Percentiles rank a stretch among this genome's conserved stretches.
Evolutionary conservation across 306 rosid species (phyloP).

Genomic region (Boehmeria nivea): DNA sequence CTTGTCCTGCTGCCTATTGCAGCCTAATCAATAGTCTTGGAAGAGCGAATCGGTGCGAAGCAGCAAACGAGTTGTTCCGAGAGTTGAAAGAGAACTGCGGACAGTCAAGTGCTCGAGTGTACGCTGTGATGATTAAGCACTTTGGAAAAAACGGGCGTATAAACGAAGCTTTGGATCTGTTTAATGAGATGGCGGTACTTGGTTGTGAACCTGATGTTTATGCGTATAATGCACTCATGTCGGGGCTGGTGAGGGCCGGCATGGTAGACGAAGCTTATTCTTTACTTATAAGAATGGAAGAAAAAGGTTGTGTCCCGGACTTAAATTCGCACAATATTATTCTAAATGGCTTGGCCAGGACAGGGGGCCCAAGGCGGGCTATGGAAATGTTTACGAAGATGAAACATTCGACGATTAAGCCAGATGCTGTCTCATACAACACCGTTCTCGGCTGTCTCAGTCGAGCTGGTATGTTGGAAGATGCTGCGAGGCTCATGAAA

Average conservation of each 20-base stretch:
- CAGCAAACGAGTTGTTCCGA: constrained; percentile 83
- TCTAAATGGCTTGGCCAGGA: constrained; percentile 68
- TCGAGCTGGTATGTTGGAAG: constrained; percentile 89
- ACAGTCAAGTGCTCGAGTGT: constrained; percentile 79
- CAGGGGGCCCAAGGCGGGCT: constrained; percentile 71
- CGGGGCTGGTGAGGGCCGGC: constrained; percentile 79
- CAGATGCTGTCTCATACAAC: constrained; percentile 83
- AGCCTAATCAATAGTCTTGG: constrained; percentile 92
- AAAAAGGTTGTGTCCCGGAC: constrained; percentile 68
- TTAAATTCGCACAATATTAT: constrained; percentile 79
- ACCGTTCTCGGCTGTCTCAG: constrained; percentile 79
- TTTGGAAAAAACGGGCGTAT: constrained; percentile 81
- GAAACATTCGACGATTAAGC: constrained; percentile 52
- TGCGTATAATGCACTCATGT: constrained; percentile 91
- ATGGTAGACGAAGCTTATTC: constrained; percentile 71
- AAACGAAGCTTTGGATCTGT: constrained; percentile 63
- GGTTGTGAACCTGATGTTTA: constrained; percentile 80
- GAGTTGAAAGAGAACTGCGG: constrained; percentile 91
- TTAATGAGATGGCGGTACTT: constrained; percentile 72
- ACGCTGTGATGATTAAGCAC: constrained; percentile 95
- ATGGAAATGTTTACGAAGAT: constrained; percentile 67
- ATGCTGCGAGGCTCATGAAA: constrained; percentile 83
- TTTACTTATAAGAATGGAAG: constrained; percentile 69
- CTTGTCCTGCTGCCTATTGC: constrained; percentile 96
- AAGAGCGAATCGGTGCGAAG: constrained; percentile 80